Base-by-base conservation (phyloP, 148 eudicot genomes). In the Cornus florida region DNA sequence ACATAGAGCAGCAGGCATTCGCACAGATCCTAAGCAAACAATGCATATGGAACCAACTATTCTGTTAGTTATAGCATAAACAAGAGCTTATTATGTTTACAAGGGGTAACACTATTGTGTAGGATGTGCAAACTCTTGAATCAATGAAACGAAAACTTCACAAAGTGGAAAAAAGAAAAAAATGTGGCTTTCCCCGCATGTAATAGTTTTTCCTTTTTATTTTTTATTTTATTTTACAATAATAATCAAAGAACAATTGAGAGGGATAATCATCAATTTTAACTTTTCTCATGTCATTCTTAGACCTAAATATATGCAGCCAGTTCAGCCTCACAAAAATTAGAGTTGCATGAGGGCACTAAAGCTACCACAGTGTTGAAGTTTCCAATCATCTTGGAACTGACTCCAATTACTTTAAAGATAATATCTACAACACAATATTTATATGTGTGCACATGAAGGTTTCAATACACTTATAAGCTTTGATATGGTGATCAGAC, bases 1-100 rank as follows among this genome's bases (percentile, higher is more conserved):
- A 83, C 99, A 97, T 71, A 97, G 94, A 86, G 99, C 92, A 53
- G 99, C 99, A 81, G 99, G 99, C 87, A 93, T 83, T 60, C 99
- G 85, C 43, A 97, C 97, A 78, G 99, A 97, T 72, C 98, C 98
- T 96, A 62, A 77, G 70, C 13, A 66, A 75, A 62, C 7, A 67
- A 60, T 66, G 17, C 19, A 74, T 35, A 68, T 68, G n/a, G 28
- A 80, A 68, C 19, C 31, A 38, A n/a, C 20, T 64, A 38, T 13
- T 65, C 10, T 64, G 19, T 75, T 24, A 76, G 12, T 32, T n/a
- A 66, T 10, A 67, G 28, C 8, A 11, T 39, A 4, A 39, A 39
- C 43, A 39, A 39, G 43, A 39, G 43, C 43, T 39, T 39, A 39
- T 28, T 28, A 28, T 35, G 38, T 35, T 35, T 57, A 17, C 46